Base-by-base conservation (phyloP, 306 rosid genomes). In the Luffa aegyptiaca region DNA sequence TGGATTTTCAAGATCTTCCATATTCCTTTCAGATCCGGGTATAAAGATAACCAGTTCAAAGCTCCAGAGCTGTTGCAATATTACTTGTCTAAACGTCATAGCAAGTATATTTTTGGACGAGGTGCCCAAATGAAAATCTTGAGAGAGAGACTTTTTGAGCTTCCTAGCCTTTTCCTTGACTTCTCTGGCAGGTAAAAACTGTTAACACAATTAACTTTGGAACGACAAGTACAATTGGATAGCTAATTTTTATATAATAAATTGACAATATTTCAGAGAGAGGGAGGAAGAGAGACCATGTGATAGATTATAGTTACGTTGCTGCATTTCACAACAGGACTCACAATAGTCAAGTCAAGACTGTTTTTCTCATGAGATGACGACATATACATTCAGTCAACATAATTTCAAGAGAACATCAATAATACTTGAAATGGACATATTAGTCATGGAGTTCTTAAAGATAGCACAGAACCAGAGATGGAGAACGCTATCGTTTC, bases 41-140 rank as follows among this genome's bases (percentile, higher is more conserved):
- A 70, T 85, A 77, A 87, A 94, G 71, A 90, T 85, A 63, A 78
- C 71, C 39, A 94, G 84, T 73, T 92, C 95, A 84, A 83, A 86
- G 90, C 65, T 91, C 97, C 95, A 95, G 68, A 90, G 87, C 82
- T 88, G 90, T 77, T 85, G 86, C 86, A 95, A 84, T 81, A 92
- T 96, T 42, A 95, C 97, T 91, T 95, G 98, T 86, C 92, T 90
- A 88, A 95, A 95, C 57, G 98, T 92, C 93, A 91, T 91, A 70
- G 97, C 87, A 52, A 95, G 90, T 79, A 91, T 85, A 81, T 92
- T 89, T 80, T 76, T 87, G 39, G 97, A 88, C 3, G 81, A 14
- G 45, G 92, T 76, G 82, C 90, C 65, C 9, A 89, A 84, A 64
- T 86, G 79, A 39, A 87, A 52, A 75, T 91, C 97, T 80, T 83